phyloP scores from a whole-genome alignment of 306 rosid genomes.

The Medicago truncatula region DNA sequence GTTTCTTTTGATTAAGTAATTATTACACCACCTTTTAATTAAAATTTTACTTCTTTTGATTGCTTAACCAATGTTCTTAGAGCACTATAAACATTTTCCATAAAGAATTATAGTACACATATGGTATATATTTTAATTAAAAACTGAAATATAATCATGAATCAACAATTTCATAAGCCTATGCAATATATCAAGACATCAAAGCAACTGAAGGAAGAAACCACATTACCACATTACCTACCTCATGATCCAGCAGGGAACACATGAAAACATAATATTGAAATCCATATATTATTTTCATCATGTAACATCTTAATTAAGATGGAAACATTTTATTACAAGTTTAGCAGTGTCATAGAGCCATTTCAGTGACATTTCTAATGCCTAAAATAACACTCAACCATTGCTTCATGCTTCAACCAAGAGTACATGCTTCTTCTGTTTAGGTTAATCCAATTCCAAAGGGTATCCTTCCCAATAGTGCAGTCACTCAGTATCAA shows the following conservation, averaged over 20 bases:
- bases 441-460: conserved; percentile 38
- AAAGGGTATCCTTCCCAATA: conserved; percentile 27
- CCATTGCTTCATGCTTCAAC: not conserved
- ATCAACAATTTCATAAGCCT: too few species aligned
- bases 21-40: too few species aligned
- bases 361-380: not conserved
- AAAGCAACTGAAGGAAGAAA: not conserved
- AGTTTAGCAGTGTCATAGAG: not conserved
- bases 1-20: too few species aligned
- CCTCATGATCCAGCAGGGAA: not conserved
- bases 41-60: too few species aligned
- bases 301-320: not conserved
- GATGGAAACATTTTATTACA: not conserved
- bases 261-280: too few species aligned
- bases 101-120: too few species aligned
- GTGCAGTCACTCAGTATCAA: conserved; percentile 38
- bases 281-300: not conserved
- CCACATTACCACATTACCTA: not conserved
- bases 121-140: too few species aligned
- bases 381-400: not conserved
- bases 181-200: too few species aligned
- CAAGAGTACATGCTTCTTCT: not conserved
- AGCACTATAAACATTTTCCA: too few species aligned
- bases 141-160: too few species aligned
- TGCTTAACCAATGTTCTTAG: too few species aligned